Base-by-base conservation (phyloP, 2,329 filamentous ascomycete species). In the Graphilbum fragrans region DNA sequence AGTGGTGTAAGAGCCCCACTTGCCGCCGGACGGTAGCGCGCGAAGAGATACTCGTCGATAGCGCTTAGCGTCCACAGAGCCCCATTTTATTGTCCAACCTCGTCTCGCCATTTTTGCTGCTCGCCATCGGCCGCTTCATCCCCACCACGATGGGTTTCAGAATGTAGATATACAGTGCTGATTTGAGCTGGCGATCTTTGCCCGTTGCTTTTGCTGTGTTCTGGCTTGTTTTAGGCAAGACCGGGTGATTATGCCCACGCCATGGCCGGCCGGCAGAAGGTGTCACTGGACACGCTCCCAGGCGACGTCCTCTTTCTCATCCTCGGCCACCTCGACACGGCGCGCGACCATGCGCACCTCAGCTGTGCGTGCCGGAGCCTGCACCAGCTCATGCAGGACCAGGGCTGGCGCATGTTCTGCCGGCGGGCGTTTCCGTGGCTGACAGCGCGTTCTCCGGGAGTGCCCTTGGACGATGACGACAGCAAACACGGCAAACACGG, bases 321-420 rank as follows among this genome's bases (percentile, higher is more conserved):
- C 11, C 47, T 73, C 38, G 56, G 60, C 23, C 55, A 67, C 46
- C 52, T 75, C 36, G 60, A 69, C 45, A 69, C 65, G 10, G 67
- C 70, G 35, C 57, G 60, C 35, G 69, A 72, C 45, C 47, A 73
- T 8, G 60, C 66, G 16, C 53, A 57, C 44, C 56, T 75, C 10
- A 53, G 56, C 4, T 46, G 55, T 7, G 53, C 64, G 4, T 68
- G 63, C 40, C 61, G 52, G 19, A 56, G 57, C 3, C 55, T 69
- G 8, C 53, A 62, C 43, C 49, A 48, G 11, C 53, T 71, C 17
- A 50, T 70, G 25, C 50, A 52, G 6, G 50, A 40, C 16, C 52
- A 61, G 20, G 69, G 69, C 14, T 76, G 72, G 72, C 62, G 62
- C 17, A 57, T 62, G 33, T 75, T 74, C 44, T 64, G 68, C 35